Conservation (phyloP, 2,329 filamentous ascomycete genomes). For the Rhinocladiella similis region DNA sequence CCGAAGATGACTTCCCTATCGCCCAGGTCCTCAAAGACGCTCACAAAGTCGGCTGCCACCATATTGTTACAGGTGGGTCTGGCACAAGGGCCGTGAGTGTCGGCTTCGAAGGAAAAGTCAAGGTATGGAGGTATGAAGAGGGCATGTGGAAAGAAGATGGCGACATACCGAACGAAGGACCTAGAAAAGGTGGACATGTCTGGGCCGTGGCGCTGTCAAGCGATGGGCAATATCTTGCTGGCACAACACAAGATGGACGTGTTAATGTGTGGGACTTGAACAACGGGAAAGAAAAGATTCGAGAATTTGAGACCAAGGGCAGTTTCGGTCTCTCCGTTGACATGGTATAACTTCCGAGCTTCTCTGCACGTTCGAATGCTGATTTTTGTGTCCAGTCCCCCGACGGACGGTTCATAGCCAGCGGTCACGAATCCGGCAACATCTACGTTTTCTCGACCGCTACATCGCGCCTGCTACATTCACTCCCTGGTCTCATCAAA, state of each 20-base stretch:
- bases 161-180: conserved; percentile 36
- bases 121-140: conserved; percentile 70
- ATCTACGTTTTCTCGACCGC: conserved; percentile 92
- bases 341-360: conserved; percentile 52
- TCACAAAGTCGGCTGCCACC: conserved; percentile 89
- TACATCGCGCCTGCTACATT: conserved; percentile 80
- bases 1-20: conserved; percentile 70
- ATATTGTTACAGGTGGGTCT: conserved; percentile 70
- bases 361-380: neutral
- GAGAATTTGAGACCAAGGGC: conserved; percentile 87
- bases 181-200: conserved; percentile 65
- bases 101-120: conserved; percentile 86
- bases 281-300: conserved; percentile 62
- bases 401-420: conserved; percentile 84
- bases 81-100: conserved; percentile 76
- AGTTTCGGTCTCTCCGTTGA: conserved; percentile 90
- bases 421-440: conserved; percentile 86
- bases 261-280: conserved; percentile 82
- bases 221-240: conserved; percentile 81
- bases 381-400: conserved; percentile 40
- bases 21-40: conserved; percentile 76
- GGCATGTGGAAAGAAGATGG: conserved; percentile 56
- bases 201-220: conserved; percentile 88
- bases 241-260: conserved; percentile 81
- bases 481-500: conserved; percentile 79